Percentiles rank a stretch among this genome's conserved stretches.
These are phyloP conservation scores for Yamadazyma sp. DNA, from an alignment of 1,139 yeast genomes.

Conservation along the genomic window DNA sequence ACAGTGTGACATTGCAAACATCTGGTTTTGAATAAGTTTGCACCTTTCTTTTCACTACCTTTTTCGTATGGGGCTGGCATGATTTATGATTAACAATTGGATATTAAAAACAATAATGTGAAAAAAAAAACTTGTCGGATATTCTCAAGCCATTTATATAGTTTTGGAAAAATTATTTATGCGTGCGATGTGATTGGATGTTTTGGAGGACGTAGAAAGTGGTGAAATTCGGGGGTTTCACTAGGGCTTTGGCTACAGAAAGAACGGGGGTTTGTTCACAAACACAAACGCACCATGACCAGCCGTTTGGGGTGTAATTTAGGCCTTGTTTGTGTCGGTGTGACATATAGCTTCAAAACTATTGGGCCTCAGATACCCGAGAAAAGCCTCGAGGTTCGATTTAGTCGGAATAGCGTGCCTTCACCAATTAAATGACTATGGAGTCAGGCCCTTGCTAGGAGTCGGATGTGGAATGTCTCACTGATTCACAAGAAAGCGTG, in stretches of 20 bases:
- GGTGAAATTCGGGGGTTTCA: neutral
- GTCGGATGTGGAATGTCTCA: no score
- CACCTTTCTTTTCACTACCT: constrained; percentile 96
- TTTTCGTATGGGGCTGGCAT: constrained; percentile 69
- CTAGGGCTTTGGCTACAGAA: neutral
- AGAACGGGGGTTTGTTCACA: no score
- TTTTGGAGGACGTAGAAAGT: neutral
- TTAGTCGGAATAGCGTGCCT: neutral
- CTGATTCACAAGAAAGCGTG: no score
- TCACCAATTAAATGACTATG: neutral
- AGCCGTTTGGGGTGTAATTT: no score
- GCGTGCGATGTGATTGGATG: constrained; percentile 2
- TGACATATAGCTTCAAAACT: no score
- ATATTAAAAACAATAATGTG: no score
- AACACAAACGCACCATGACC: no score
- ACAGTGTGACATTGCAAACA: constrained; percentile 99
- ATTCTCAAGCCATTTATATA: constrained; percentile 3
- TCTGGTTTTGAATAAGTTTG: constrained; percentile 96
- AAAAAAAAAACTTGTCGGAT: neutral
- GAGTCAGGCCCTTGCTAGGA: neutral
- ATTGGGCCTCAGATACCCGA: no score
- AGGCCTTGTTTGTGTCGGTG: no score
- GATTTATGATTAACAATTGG: no score
- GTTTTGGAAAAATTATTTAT: constrained; percentile 1
- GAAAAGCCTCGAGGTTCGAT: no score